phyloP scores from a whole-genome alignment of 257 asterid genomes.

The Nicotiana undulata region DNA sequence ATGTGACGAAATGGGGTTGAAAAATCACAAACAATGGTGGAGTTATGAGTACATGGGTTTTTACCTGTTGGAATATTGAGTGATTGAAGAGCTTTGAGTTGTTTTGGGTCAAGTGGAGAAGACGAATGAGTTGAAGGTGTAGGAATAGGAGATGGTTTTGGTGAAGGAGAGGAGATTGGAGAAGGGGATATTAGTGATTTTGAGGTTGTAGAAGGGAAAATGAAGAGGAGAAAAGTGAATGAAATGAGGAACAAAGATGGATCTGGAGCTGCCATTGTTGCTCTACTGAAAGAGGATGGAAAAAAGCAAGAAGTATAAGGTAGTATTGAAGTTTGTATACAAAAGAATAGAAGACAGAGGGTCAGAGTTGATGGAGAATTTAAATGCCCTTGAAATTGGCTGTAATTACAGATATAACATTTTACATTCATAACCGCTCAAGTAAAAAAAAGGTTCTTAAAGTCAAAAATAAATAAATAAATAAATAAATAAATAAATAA shows the following conservation, averaged over 20 bases:
- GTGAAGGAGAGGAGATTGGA: not conserved
- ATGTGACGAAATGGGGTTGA: constrained; percentile 75
- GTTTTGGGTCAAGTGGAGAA: constrained; percentile 68
- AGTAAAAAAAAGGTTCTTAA: too few relatives aligned
- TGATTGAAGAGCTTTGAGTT: constrained; percentile 72
- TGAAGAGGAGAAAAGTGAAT: constrained; percentile 11
- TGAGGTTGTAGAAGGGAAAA: constrained; percentile 13
- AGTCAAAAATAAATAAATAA: too few relatives aligned
- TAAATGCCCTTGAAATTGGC: too few relatives aligned
- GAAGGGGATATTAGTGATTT: not conserved
- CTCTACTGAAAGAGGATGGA: not conserved
- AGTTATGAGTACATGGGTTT: constrained; percentile 57
- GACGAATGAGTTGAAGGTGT: not conserved
- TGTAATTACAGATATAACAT: too few relatives aligned
- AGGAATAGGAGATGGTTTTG: not conserved
- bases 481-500: too few relatives aligned
- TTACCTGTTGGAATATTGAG: constrained; percentile 59
- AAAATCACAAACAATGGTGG: constrained; percentile 55
- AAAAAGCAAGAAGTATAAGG: not conserved
- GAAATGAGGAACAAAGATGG: not conserved
- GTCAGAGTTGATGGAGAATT: too few relatives aligned
- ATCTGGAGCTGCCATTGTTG: constrained; percentile 3
- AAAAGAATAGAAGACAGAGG: too few relatives aligned
- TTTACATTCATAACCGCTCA: too few relatives aligned
- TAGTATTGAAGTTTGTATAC: not conserved